A percentile compares a stretch with the other conserved stretches of the same genome.
Conservation (phyloP, 2,329 filamentous ascomycete species). For the Aureobasidium sp. region DNA sequence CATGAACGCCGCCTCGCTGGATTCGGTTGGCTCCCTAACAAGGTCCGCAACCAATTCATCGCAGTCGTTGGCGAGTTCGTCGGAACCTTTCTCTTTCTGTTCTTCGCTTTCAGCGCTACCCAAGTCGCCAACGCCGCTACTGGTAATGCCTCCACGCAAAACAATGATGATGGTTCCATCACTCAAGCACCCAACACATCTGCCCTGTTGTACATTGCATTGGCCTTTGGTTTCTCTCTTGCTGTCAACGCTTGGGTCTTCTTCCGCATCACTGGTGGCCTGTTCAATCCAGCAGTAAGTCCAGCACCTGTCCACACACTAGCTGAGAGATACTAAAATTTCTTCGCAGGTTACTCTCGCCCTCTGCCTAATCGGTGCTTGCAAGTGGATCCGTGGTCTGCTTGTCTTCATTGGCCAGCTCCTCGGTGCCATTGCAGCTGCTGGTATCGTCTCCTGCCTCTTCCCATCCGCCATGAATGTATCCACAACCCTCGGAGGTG, state of each 20-base stretch:
- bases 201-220: slow-evolving; percentile 33
- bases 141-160: slow-evolving; percentile 15
- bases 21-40: slow-evolving; percentile 40
- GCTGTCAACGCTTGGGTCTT: slow-evolving; percentile 41
- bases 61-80: slow-evolving; percentile 39
- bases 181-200: slow-evolving; percentile 29
- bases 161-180: slow-evolving; percentile 20
- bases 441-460: slow-evolving; percentile 38
- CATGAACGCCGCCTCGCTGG: slow-evolving; percentile 33
- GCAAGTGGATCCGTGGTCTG: slow-evolving; percentile 38
- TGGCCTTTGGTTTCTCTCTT: slow-evolving; percentile 38
- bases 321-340: background rate
- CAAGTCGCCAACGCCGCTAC: slow-evolving; percentile 35
- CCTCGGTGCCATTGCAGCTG: slow-evolving; percentile 38
- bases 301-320: background rate
- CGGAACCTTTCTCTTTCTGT: slow-evolving; percentile 41
- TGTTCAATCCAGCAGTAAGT: slow-evolving; percentile 31
- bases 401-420: slow-evolving; percentile 42
- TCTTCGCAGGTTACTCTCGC: slow-evolving; percentile 38
- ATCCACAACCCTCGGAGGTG: slow-evolving; percentile 36
- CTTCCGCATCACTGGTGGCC: slow-evolving; percentile 36
- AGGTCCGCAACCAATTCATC: slow-evolving; percentile 34
- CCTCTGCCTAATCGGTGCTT: slow-evolving; percentile 41
- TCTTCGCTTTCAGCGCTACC: slow-evolving; percentile 35
- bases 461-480: slow-evolving; percentile 42